Percentiles rank a stretch among this genome's conserved stretches.
Conservation (phyloP, 176 grass and related monocot genomes). For the Saccharum officinarum region DNA sequence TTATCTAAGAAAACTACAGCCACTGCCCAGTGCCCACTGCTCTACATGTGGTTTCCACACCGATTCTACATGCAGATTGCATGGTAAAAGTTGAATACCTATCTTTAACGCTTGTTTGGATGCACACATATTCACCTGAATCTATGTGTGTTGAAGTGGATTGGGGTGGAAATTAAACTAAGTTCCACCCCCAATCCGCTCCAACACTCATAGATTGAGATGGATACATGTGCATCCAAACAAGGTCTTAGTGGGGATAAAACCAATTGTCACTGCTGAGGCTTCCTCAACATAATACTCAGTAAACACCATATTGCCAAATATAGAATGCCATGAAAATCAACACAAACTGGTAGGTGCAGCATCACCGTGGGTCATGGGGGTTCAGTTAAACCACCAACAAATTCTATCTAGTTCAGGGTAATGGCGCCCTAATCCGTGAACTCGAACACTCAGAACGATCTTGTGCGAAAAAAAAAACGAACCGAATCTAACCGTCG, state of each 20-base stretch:
- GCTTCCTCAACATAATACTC: background rate
- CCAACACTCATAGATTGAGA: background rate
- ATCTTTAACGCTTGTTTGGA: background rate
- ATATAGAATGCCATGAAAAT: slow-evolving; percentile 14
- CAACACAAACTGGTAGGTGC: background rate
- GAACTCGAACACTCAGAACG: background rate
- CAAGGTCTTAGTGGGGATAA: background rate
- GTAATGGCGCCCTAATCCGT: background rate
- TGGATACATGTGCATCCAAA: background rate
- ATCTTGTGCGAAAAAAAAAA: background rate
- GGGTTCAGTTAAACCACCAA: background rate
- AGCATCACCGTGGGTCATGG: background rate
- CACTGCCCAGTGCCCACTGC: background rate
- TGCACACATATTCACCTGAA: background rate
- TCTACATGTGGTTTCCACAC: background rate
- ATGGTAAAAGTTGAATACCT: background rate
- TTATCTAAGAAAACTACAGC: background rate
- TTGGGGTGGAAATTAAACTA: background rate
- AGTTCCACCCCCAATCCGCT: background rate
- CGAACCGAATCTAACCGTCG: slow-evolving; percentile 1
- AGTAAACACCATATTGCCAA: background rate
- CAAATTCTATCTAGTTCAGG: background rate
- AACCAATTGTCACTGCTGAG: background rate
- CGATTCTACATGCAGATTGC: background rate
- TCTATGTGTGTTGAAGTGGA: background rate